Percentiles rank a stretch among this genome's conserved stretches.
phyloP scores from a whole-genome alignment of 2,329 filamentous ascomycete species.

The Myriosclerotinia duriaeana region DNA sequence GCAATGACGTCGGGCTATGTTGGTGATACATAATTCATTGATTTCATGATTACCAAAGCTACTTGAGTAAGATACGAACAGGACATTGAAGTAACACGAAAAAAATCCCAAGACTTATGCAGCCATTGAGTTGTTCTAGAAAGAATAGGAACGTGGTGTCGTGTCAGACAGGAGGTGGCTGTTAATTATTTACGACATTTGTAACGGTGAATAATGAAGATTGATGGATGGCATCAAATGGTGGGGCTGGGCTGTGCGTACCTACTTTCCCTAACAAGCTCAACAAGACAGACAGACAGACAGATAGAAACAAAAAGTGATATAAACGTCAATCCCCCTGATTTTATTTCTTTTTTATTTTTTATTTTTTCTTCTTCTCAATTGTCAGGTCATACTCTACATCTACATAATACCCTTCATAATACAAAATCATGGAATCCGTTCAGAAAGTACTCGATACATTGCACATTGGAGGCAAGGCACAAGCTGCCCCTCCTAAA shows the following conservation, averaged over 20 bases:
- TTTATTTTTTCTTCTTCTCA: no score
- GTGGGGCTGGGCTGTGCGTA: constrained; percentile 32
- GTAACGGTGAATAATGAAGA: constrained; percentile 22
- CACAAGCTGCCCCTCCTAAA: constrained; percentile 34
- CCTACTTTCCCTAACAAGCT: background rate
- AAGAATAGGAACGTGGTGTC: constrained; percentile 4
- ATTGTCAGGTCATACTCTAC: no score
- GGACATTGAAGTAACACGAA: no score
- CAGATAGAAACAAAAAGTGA: constrained; percentile 10
- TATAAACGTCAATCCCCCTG: constrained; percentile 15
- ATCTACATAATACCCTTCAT: background rate
- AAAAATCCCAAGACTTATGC: no score
- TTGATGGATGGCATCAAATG: constrained; percentile 14
- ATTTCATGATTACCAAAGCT: no score
- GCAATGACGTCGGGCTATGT: constrained; percentile 2
- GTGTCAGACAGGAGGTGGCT: background rate
- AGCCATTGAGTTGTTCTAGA: background rate
- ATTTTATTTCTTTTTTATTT: background rate
- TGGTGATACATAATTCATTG: no score
- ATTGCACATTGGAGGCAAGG: constrained; percentile 43
- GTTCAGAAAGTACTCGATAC: constrained; percentile 51
- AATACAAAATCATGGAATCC: constrained; percentile 36
- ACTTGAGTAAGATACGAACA: background rate
- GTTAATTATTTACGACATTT: background rate
- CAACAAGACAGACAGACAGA: constrained; percentile 2